phyloP scores from a whole-genome alignment of 2,329 filamentous ascomycete genomes.

The Hymenoscyphus repandus region DNA sequence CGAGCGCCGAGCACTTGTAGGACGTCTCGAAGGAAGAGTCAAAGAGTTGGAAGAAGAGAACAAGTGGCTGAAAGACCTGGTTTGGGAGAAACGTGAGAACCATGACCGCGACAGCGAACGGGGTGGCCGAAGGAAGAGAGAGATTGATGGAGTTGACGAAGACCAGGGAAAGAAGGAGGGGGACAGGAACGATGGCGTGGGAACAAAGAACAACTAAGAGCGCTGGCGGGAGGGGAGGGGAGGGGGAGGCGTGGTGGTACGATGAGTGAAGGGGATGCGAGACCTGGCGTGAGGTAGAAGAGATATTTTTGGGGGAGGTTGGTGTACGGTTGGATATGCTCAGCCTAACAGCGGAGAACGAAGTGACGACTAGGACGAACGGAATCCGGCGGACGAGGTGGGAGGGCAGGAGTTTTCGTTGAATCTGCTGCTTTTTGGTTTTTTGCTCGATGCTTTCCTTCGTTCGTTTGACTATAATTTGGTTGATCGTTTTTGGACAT shows the following conservation, averaged over 20 bases:
- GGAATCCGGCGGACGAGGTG: no score
- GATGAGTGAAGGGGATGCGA: neutral
- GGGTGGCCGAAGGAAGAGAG: conserved; percentile 1
- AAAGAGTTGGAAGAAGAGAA: conserved; percentile 64
- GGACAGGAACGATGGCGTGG: conserved; percentile 9
- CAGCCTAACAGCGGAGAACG: no score
- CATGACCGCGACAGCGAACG: conserved; percentile 1
- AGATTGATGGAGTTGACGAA: conserved; percentile 3
- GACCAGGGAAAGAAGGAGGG: neutral
- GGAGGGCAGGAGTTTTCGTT: no score
- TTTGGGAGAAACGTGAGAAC: conserved; percentile 60
- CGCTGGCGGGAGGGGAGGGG: conserved; percentile 6
- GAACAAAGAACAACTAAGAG: conserved; percentile 3
- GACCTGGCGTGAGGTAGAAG: neutral
- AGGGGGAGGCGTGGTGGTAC: neutral
- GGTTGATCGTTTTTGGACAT: no score
- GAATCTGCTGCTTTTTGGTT: no score
- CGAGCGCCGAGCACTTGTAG: conserved; percentile 74
- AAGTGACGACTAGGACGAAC: no score
- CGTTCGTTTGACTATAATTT: no score
- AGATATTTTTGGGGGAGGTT: neutral
- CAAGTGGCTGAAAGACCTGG: conserved; percentile 71
- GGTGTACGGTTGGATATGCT: no score
- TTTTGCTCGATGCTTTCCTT: no score
- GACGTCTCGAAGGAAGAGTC: conserved; percentile 63